Conservation (phyloP, 768 basidiomycete genomes). For the Tricholoma saponaceum region DNA sequence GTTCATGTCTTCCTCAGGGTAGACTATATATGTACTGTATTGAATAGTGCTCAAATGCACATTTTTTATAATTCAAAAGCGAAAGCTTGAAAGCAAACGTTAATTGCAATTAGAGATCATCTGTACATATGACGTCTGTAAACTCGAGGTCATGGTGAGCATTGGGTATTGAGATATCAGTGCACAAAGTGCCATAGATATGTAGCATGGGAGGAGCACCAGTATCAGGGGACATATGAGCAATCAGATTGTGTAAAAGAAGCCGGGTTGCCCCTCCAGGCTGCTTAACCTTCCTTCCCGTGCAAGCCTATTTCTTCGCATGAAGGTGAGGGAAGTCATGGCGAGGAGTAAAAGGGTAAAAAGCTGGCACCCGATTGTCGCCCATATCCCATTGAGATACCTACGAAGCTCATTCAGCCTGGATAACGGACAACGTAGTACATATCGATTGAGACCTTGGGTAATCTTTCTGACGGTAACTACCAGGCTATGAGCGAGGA, state of each 20-base stretch:
- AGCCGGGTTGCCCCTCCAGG: constrained; percentile 34
- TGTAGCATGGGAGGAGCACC: no score
- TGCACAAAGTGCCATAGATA: no score
- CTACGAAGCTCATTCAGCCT: background rate
- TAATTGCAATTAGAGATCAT: background rate
- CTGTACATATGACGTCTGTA: no score
- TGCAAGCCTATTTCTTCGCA: constrained; percentile 24
- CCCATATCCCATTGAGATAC: constrained; percentile 29
- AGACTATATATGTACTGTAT: no score
- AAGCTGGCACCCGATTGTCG: constrained; percentile 31
- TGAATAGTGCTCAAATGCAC: no score
- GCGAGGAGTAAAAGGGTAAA: constrained; percentile 25
- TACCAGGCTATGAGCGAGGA: background rate
- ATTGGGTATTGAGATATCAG: no score
- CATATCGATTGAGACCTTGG: constrained; percentile 19
- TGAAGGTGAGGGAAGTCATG: constrained; percentile 24
- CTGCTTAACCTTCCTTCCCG: constrained; percentile 27
- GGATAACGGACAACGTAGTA: background rate
- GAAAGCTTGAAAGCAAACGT: no score
- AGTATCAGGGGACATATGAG: background rate
- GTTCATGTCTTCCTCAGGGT: no score
- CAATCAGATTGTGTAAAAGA: constrained; percentile 35
- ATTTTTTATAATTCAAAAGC: no score
- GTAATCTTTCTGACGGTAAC: constrained; percentile 29
- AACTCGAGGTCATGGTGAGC: no score